phyloP scores from a whole-genome alignment of 371 early-diverging fungal genomes.

The Syncephalastrum monosporum region DNA sequence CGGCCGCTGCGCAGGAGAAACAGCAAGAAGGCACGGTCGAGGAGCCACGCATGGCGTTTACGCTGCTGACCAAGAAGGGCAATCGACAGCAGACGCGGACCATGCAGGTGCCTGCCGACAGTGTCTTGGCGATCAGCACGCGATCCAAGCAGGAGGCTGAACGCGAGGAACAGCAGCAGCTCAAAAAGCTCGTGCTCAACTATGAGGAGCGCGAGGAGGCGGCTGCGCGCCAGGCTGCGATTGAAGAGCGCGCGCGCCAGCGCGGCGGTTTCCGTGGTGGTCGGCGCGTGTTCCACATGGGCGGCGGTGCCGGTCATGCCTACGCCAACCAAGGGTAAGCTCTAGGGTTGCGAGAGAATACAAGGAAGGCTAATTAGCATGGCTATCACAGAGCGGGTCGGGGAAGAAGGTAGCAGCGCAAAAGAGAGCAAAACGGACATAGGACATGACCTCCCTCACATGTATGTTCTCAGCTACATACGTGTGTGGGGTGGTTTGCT shows the following conservation, averaged over 20 bases:
- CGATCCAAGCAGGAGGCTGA: slow-evolving; percentile 84
- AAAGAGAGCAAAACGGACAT: no score
- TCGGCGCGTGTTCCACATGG: slow-evolving; percentile 36
- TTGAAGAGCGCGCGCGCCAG: slow-evolving; percentile 35
- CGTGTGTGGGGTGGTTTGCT: no score
- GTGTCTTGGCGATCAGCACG: slow-evolving; percentile 79
- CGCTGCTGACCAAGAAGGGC: slow-evolving; percentile 88
- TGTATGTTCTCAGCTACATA: no score
- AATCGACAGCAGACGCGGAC: slow-evolving; percentile 79
- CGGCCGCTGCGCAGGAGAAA: slow-evolving; percentile 23
- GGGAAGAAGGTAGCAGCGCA: no score
- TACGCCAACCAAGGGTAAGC: slow-evolving; percentile 19
- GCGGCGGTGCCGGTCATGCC: slow-evolving; percentile 37
- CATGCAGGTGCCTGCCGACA: slow-evolving; percentile 85
- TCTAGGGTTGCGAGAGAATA: no score
- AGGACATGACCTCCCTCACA: no score
- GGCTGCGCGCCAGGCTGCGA: slow-evolving; percentile 52
- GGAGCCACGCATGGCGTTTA: slow-evolving; percentile 72
- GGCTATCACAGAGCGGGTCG: no score
- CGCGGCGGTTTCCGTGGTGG: slow-evolving; percentile 25
- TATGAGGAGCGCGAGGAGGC: slow-evolving; percentile 86
- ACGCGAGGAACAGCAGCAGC: slow-evolving; percentile 82
- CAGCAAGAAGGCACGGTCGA: slow-evolving; percentile 19
- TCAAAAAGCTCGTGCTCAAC: slow-evolving; percentile 88
- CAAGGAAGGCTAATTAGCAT: no score